Base-by-base conservation (phyloP, 306 rosid genomes). In the Luffa aegyptiaca region DNA sequence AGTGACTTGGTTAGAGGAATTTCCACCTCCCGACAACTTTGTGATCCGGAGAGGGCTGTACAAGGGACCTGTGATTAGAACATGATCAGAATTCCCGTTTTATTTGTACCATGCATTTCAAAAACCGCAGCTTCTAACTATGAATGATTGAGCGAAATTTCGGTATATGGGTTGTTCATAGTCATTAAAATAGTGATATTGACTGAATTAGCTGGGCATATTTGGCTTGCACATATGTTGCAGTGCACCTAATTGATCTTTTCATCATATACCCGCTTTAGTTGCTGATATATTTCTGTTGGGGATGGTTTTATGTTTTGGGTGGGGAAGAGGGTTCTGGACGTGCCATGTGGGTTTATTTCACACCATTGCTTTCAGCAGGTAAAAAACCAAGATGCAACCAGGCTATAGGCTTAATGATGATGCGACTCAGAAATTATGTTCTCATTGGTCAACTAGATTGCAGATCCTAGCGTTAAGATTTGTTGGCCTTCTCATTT, bases 41-140 rank as follows among this genome's bases (percentile, higher is more conserved):
- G 96, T 87, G 86, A 90, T 94, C 77, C 89, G 88, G 84, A 87
- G 98, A 87, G 98, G 92, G 89, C 88, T 81, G 61, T 94, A 94
- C 90, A 94, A 72, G 86, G 98, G 98, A 84, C 98, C 97, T 70
- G 89, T 92, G 81, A 92, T 94, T 87, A 89, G 88, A 94, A 86
- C 90, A 53, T 94, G 87, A 90, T 74, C 17, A 9, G 26, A 33
- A 79, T 82, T 81, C 80, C 82, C 79, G 73, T 81, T 81, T 83
- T 82, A 81, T 17, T 79, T 83, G 87, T 81, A 58, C 11, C 44
- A 76, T 80, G 86, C 85, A 80, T 51, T 80, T 70, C 66, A 72
- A 64, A 84, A 82, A 83, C 80, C 79, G 84, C 83, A 75, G 84
- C 51, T 78, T 44, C 76, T 83, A 81, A 58, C 20, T 88, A 86